Evolutionary conservation across 495 filamentous ascomycete genomes (phyloP), one percentile per base, ranked within the genome.

Genomic region (Coniosporium apollinis): DNA sequence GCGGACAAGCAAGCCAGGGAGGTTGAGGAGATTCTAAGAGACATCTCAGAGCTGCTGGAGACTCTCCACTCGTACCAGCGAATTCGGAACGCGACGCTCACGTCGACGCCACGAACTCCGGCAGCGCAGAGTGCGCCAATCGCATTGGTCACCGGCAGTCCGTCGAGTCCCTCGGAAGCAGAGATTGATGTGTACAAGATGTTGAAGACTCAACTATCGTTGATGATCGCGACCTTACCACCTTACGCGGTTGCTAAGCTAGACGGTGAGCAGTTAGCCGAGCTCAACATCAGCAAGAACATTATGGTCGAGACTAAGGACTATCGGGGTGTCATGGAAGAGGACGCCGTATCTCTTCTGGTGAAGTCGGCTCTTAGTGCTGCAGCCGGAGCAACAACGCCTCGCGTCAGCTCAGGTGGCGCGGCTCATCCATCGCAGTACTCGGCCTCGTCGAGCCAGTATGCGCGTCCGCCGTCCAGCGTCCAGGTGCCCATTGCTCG

Each of bases 201-300:
- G 2, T 58, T 93, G 28, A 82, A 76, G 43, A 65, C 75, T 4
- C 78, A 82, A 46, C 59, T 94, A 18, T 52, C 67, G 3, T 55
- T 80, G 17, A 68, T 93, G 39, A 70, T 94, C 41, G 62, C 72
- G 22, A 74, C 62, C 20, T 56, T 94, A 30, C 86, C 86, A 10
- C 86, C 86, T 6, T 85, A 82, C 51, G 79, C 81, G 6, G 74
- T 94, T 31, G 72, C 86, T 4, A 87, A 86, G 44, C 59, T 93
- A 30, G 71, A 92, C 49, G 79, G 82, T 22, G 79, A 92, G 47
- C 80, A 82, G 51, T 55, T 93, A 6, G 79, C 70, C 4, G 79
- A 82, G 15, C 61, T 94, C 8, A 79, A 76, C 37, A 72, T 94
- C 48, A 86, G 79, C 56, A 78, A 73, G n/a, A 82, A 75, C 58